Percentiles rank a stretch among this genome's conserved stretches.
Conservation (phyloP, 805 yeast species). For the Metschnikowia aberdeeniae region DNA sequence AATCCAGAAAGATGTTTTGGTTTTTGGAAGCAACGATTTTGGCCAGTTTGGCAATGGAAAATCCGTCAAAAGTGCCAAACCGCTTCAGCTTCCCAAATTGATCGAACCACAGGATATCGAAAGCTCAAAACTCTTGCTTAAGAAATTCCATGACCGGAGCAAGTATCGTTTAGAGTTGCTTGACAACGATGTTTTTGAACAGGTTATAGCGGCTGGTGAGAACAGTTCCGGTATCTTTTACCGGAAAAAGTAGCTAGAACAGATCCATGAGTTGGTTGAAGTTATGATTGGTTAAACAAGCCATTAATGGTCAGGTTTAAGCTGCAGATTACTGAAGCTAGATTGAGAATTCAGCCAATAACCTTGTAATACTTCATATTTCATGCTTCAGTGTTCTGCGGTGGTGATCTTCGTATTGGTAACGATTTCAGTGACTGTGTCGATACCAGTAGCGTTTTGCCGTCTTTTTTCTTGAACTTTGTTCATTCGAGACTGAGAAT, state of each 20-base stretch:
- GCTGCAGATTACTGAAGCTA: too few species aligned
- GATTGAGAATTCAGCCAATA: too few species aligned
- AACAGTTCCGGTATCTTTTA: constrained; percentile 63
- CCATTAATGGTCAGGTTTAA: too few species aligned
- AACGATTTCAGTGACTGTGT: too few species aligned
- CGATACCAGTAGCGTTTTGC: too few species aligned
- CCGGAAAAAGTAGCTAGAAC: constrained; percentile 20
- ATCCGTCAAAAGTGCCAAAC: constrained; percentile 52
- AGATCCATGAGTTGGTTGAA: too few species aligned
- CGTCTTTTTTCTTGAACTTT: too few species aligned
- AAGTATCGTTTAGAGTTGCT: constrained; percentile 45
- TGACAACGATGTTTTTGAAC: constrained; percentile 38
- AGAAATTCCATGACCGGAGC: constrained; percentile 30
- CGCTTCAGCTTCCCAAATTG: constrained; percentile 50
- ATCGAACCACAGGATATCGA: constrained; percentile 49
- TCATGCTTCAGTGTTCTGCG: too few species aligned
- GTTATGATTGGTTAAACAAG: too few species aligned
- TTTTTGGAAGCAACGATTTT: constrained; percentile 80
- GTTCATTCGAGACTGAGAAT: too few species aligned
- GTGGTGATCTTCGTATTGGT: too few species aligned
- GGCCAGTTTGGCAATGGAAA: constrained; percentile 89
- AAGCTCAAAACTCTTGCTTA: constrained; percentile 23
- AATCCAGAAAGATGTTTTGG: constrained; percentile 50
- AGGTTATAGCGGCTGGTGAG: constrained; percentile 60
- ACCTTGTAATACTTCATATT: too few species aligned